Evolutionary conservation across 1,284 basidiomycete genomes (phyloP), one percentile per base, ranked within the genome.

Genomic region (Heterobasidion irregulare): DNA sequence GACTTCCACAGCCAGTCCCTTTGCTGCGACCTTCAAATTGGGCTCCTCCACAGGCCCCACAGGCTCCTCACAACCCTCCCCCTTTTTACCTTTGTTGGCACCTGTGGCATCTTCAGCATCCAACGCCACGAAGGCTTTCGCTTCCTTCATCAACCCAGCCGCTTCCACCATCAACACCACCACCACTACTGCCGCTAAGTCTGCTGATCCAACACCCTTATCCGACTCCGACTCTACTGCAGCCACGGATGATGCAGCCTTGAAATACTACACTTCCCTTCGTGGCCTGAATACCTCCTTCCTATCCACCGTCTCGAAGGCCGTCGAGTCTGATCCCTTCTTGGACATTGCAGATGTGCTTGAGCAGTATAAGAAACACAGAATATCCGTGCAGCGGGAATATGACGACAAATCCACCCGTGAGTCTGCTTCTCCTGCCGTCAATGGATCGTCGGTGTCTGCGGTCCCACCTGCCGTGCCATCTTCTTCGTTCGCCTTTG

Each of bases 271-370:
- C 70, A 83, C 76, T 43, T 80, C 83, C 7, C 75, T 95, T 16
- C 84, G 92, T 16, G 92, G 92, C 10, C 76, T 95, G 48, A 95
- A 95, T 65, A 69, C 80, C 18, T 87, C 89, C 0, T 75, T 94
- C 62, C 64, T 89, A 35, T 72, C 79, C 4, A 79, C 83, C 35
- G 70, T 93, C 49, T 75, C 79, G 12, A 77, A 79, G 53, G 77
- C 80, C 4, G 69, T 92, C 18, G 82, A 89, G 34, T 71, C 77
- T 8, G 90, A 95, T 67, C 84, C 89, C 1, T 94, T 94, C 67
- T 66, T 74, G n/a, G 84, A 95, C 62, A 69, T 93, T 3, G 72
- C 77, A 4, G 68, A 70, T 8, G 62, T 91, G 8, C 59, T 85
- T n/a, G 78, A 82, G 55, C 79, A 79, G 54, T 94, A 95, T 70